Evolutionary conservation across 1,284 basidiomycete species (phyloP).

Genomic region (Apiotrichum sp.): DNA sequence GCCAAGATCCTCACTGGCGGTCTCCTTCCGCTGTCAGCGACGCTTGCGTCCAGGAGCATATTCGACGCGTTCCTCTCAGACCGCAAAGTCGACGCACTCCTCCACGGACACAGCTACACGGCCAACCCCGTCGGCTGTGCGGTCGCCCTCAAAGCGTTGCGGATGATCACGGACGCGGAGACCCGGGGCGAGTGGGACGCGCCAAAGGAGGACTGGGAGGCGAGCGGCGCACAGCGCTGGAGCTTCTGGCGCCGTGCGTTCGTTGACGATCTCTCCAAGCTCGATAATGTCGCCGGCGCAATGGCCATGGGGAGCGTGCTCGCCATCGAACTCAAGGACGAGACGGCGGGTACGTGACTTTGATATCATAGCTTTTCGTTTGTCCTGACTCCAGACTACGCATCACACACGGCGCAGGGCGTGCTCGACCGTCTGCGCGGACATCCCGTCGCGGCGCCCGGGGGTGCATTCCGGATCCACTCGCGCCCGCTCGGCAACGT

Average conservation of each 20-base stretch:
- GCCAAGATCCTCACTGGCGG: constrained; percentile 95
- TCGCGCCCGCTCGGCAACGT: constrained; percentile 87
- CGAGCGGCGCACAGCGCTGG: constrained; percentile 61
- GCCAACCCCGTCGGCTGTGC: constrained; percentile 87
- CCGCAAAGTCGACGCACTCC: constrained; percentile 70
- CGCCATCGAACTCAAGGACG: constrained; percentile 67
- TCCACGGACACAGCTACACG: constrained; percentile 94
- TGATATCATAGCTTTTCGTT: background rate
- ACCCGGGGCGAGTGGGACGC: constrained; percentile 54
- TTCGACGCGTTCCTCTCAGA: constrained; percentile 73
- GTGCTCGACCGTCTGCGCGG: constrained; percentile 50
- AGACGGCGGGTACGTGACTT: constrained; percentile 52
- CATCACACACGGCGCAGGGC: constrained; percentile 63
- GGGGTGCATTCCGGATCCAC: constrained; percentile 61
- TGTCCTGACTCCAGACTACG: constrained; percentile 55
- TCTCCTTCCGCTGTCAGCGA: constrained; percentile 77
- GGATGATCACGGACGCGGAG: constrained; percentile 56
- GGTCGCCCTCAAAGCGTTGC: constrained; percentile 75
- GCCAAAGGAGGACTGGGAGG: constrained; percentile 52
- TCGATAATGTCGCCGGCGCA: constrained; percentile 59
- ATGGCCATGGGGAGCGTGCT: constrained; percentile 89
- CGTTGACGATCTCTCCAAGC: constrained; percentile 58
- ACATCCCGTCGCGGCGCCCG: constrained; percentile 16
- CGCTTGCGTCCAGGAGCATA: constrained; percentile 70
- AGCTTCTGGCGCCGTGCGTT: constrained; percentile 81